Evolutionary conservation across 2,329 filamentous ascomycete genomes (phyloP).

Genomic region (Fusarium proliferatum): DNA sequence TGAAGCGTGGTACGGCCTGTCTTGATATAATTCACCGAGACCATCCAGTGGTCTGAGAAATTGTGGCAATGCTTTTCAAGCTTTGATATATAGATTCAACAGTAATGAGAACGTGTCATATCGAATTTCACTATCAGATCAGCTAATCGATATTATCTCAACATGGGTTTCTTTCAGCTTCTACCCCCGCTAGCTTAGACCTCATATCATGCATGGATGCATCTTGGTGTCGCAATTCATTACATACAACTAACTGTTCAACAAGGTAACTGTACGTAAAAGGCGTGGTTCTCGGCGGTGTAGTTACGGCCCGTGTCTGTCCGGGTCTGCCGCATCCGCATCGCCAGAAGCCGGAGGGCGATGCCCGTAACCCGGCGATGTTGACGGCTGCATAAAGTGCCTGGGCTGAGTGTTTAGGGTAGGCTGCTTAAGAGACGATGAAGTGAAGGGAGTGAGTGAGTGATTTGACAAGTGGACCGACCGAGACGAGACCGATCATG

Average conservation of each 20-base stretch:
- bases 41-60: slow-evolving; percentile 12
- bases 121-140: slow-evolving; percentile 8
- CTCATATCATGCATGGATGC: slow-evolving; percentile 7
- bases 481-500: slow-evolving; percentile 30
- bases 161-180: slow-evolving; percentile 20
- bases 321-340: slow-evolving; percentile 26
- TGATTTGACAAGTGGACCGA: slow-evolving; percentile 3
- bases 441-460: not conserved
- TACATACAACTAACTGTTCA: not conserved
- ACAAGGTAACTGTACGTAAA: slow-evolving; percentile 25
- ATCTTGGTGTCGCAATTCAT: not conserved
- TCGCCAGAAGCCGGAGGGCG: slow-evolving; percentile 37
- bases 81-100: not conserved
- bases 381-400: not conserved
- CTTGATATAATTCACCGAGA: slow-evolving; percentile 22
- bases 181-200: slow-evolving; percentile 23
- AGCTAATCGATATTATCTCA: slow-evolving; percentile 2
- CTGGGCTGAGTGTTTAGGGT: not conserved
- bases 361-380: slow-evolving; percentile 25
- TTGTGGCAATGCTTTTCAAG: slow-evolving; percentile 7
- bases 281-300: slow-evolving; percentile 14
- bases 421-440: not conserved
- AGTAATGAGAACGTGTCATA: slow-evolving; percentile 9
- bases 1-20: not conserved
- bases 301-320: slow-evolving; percentile 27